Base-by-base conservation (phyloP, 2,329 filamentous ascomycete genomes). In the Cordyceps javanica region DNA sequence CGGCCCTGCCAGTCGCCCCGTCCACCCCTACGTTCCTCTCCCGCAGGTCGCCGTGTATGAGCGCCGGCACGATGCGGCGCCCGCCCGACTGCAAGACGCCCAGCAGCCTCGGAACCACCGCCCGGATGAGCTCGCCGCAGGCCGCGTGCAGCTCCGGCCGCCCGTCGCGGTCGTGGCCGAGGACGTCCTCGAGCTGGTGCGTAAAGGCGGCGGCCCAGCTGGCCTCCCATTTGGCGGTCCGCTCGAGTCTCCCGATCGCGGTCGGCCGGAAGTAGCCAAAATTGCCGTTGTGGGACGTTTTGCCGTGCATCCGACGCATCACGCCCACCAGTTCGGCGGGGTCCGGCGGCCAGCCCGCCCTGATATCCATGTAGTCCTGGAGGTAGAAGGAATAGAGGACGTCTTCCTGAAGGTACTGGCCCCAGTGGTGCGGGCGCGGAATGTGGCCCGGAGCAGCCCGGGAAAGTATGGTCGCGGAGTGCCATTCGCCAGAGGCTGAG, bases 121-220 rank as follows among this genome's bases (percentile, higher is more conserved):
- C 66, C 1, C 62, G 57, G 1, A 68, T 53, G 9, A 65, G 59
- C 28, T 63, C 59, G 2, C 59, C 25, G 23, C 56, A 61, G 16
- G 65, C 59, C 7, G 55, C 48, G 26, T 65, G 58, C 23, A 65
- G 60, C 36, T 67, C 67, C 13, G 56, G 60, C 64, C 62, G 62
- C 9, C 46, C 51, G 13, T 59, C 51, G 23, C 36, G 41, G 28
- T 60, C 58, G 14, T 54, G 48, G 16, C 26, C 26, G 28, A 56
- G 49, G 9, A 50, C 58, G 13, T 59, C 55, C 7, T 34, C 13
- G 3, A 62, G n/a, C 39, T 42, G 58, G 16, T 57, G 28, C 8
- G 63, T 39, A 54, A 71, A 75, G 60, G 68, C 73, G 0, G 34
- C 58, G 38, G 71, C 67, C 73, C 73, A 75, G 50, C 62, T 71